Base-by-base conservation (phyloP, 2,329 filamentous ascomycete species). In the Aspergillus bombycis region DNA sequence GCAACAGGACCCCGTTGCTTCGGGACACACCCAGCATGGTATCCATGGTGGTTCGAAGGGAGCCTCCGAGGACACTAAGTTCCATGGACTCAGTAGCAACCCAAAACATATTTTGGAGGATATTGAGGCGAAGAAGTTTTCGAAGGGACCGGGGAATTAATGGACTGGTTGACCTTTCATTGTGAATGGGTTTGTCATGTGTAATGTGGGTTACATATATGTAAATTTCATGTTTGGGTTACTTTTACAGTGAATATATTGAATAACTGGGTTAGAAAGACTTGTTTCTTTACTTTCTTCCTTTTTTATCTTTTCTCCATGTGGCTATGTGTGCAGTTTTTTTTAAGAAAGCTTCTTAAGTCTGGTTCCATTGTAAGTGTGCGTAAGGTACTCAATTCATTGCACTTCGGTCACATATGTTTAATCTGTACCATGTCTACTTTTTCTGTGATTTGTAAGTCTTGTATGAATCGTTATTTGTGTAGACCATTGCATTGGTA, bases 1-100 rank as follows among this genome's bases (percentile, higher is more conserved):
- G 81, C 79, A 87, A 63, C 80, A 86, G 67, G 86, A 86, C 9
- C 74, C 85, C 14, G 83, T 88, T 2, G 86, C 78, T n/a, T 80
- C 82, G 0, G 86, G 88, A 62, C 83, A 88, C 70, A 85, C 86
- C 55, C 82, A 14, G 11, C 32, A 55, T 14, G 52, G 32, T 6
- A 26, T 55, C 9, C 32, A 85, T 70, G 84, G 74, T 19, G 67
- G 67, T 23, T 62, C 70, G 9, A 66, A 73, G 43, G 16, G 65
- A 4, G 62, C 73, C 54, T 73, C 75, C 0, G 73, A 77, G 5
- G 59, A 74, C 2, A 68, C 67, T 7, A 45, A 45, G 28, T 45
- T 36, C 23, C 56, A 21, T 43, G 62, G 58, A 14, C 56, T 82
- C 61, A 30, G 66, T 62, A 82, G 80, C 71, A 82, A 82, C 69